Evolutionary conservation across 768 basidiomycete species (phyloP), one percentile per base, ranked within the genome.

Genomic region (Naganishia vishniacii): DNA sequence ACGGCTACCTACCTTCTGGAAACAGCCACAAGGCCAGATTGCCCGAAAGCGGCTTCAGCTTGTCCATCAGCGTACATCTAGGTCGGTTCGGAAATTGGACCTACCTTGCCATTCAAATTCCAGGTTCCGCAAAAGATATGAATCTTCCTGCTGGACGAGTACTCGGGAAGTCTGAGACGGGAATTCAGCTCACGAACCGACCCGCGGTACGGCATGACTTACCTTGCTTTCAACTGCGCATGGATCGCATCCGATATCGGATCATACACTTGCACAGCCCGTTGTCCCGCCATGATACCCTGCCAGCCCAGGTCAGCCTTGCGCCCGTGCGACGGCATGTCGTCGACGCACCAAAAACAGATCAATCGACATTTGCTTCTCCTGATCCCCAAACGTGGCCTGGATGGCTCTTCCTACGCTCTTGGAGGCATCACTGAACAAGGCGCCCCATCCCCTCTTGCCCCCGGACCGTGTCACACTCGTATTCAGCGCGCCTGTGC

Each of bases 401-500:
- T 59, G 49, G 20, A 68, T 71, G 58, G 42, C 76, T 71, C 77
- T 62, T 25, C 74, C 72, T 13, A 78, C 88, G 71, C 89, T 93
- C 77, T 99, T 99, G 4, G 91, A 94, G 3, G 94, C 95, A 79
- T 99, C 93, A 5, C 91, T 92, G 25, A 99, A 78, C 44, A 98
- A 84, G 48, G 94, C 93, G 83, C 88, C 93, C 59, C 97, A 78
- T 4, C 93, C 97, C 65, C 91, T 83, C 79, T 95, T 99, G n/a
- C 62, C 62, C 46, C 95, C 95, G 66, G 84, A 93, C 48, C 95
- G 81, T 0, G 95, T 99, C 75, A 91, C 93, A 70, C 89, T 91
- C 4, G 95, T 98, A 72, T 99, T 99, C 67, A 99, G 79, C 20
- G 95, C 82, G 16, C 82, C 81, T 0, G 81, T 81, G 1, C 81